Base-by-base conservation (phyloP, 2,329 filamentous ascomycete species). In the Hymenoscyphus albidus region DNA sequence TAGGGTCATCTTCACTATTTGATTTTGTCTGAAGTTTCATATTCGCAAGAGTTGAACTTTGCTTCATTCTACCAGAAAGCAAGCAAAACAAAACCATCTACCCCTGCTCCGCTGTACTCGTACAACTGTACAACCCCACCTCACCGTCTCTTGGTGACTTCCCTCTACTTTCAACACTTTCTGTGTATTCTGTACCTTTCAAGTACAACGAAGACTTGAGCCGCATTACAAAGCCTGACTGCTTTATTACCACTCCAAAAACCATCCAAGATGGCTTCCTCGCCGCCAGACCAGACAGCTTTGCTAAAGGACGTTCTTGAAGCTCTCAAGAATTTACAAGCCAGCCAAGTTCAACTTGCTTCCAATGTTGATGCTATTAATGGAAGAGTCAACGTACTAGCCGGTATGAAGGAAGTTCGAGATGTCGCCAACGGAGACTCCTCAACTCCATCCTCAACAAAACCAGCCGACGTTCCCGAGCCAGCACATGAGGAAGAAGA, bases 341-440 rank as follows among this genome's bases (percentile, higher is more conserved):
- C 79, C 68, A 85, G 85, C 64, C 84, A 88, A 71, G 76, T 78
- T 55, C 77, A 82, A 48, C 80, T 88, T 56, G 78, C 83, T 44
- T 80, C 83, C 56, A 80, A 81, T 59, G 81, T 88, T 54, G 85
- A 88, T 74, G 80, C 80, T 55, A 86, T 88, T 75, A 83, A 85
- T 69, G 84, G 84, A 60, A 81, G 84, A 63, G 82, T 88, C 65
- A 87, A 88, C 73, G 82, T 84, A 58, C 77, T 87, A 39, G 81
- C 84, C 35, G 82, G 83, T 58, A 80, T 87, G 70, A 86, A 85
- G 75, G 80, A 84, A 69, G 77, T 85, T 39, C 78, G 81, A 66
- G 82, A 85, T 68, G 80, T 79, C 61, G 81, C 82, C 42, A 48
- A 44, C 55, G 44, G 58, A 31, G 55, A 63, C n/a, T 59, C 66